Conservation (phyloP, 2,329 filamentous ascomycete species). For the Cladorrhinum sp. region DNA sequence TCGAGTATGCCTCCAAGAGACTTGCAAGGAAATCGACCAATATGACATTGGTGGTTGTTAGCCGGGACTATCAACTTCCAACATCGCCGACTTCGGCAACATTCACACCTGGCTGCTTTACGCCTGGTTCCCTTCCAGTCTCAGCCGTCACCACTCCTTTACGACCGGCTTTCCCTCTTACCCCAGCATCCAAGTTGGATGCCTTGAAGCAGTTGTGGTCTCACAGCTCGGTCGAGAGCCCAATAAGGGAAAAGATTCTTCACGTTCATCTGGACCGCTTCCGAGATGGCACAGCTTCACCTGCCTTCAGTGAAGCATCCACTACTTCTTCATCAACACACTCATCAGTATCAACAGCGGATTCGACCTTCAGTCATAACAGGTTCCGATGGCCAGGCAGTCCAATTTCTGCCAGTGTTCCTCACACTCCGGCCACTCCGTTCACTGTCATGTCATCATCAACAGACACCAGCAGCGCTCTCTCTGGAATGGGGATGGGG, state of each 20-base stretch:
- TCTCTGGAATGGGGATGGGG: conserved; percentile 26
- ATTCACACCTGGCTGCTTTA: conserved; percentile 15
- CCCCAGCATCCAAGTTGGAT: conserved; percentile 31
- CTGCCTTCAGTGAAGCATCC: conserved; percentile 33
- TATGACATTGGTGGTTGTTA: conserved; percentile 49
- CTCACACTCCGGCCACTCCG: conserved; percentile 48
- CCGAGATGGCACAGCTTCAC: conserved; percentile 32
- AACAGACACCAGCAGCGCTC: conserved; percentile 24
- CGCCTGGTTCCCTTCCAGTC: conserved; percentile 16
- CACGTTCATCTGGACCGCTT: conserved; percentile 24
- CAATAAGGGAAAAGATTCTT: conserved; percentile 28
- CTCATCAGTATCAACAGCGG: conserved; percentile 25
- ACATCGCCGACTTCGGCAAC: conserved; percentile 22
- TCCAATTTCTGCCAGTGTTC: conserved; percentile 37
- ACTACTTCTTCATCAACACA: conserved; percentile 28
- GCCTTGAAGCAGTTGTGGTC: conserved; percentile 40
- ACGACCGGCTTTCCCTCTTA: conserved; percentile 20
- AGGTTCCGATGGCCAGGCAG: conserved; percentile 35
- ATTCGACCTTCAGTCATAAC: conserved; percentile 23
- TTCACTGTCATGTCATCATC: conserved; percentile 36
- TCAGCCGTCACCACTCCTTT: conserved; percentile 19
- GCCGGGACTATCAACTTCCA: conserved; percentile 21
- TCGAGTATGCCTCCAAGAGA: conserved; percentile 57
- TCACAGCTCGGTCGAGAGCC: conserved; percentile 33
- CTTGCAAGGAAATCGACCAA: conserved; percentile 55